Evolutionary conservation across 2,329 filamentous ascomycete species (phyloP).

Genomic region (Nigrospora sphaerica): DNA sequence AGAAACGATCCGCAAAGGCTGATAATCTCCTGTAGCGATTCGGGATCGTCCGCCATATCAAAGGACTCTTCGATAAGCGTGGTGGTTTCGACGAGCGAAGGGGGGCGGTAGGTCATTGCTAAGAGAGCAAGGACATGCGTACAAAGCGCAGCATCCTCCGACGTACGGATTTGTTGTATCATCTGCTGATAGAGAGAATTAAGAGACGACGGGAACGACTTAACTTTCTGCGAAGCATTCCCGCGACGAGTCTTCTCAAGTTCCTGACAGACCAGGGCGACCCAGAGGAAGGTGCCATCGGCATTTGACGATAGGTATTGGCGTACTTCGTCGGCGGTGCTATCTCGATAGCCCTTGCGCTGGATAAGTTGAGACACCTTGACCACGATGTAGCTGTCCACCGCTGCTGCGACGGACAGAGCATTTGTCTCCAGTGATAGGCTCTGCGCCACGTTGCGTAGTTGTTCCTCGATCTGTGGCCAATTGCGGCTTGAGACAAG

Average conservation of each 20-base stretch:
- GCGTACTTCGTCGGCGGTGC: not conserved
- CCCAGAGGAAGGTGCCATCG: constrained; percentile 35
- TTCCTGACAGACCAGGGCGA: constrained; percentile 28
- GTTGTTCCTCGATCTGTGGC: constrained; percentile 24
- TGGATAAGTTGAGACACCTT: constrained; percentile 9
- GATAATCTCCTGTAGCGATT: constrained; percentile 15
- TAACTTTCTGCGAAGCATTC: constrained; percentile 17
- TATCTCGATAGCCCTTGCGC: too few species aligned
- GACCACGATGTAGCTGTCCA: constrained; percentile 25
- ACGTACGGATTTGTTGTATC: constrained; percentile 22
- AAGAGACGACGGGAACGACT: constrained; percentile 24
- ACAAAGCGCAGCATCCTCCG: constrained; percentile 16
- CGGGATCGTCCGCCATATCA: constrained; percentile 3
- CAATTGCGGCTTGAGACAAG: constrained; percentile 35
- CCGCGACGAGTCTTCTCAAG: constrained; percentile 15
- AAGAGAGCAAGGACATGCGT: too few species aligned
- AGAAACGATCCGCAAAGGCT: constrained; percentile 33
- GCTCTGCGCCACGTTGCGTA: constrained; percentile 12
- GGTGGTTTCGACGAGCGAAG: constrained; percentile 25
- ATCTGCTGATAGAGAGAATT: constrained; percentile 29
- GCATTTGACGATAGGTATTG: constrained; percentile 18
- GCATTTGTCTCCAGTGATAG: constrained; percentile 25
- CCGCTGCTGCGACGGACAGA: constrained; percentile 2
- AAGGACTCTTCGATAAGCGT: not conserved
- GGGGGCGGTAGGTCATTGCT: too few species aligned